These are phyloP conservation scores for Protoeuglena noctilucae DNA, from an alignment of 139 green algal species.

Conservation along the genomic window DNA sequence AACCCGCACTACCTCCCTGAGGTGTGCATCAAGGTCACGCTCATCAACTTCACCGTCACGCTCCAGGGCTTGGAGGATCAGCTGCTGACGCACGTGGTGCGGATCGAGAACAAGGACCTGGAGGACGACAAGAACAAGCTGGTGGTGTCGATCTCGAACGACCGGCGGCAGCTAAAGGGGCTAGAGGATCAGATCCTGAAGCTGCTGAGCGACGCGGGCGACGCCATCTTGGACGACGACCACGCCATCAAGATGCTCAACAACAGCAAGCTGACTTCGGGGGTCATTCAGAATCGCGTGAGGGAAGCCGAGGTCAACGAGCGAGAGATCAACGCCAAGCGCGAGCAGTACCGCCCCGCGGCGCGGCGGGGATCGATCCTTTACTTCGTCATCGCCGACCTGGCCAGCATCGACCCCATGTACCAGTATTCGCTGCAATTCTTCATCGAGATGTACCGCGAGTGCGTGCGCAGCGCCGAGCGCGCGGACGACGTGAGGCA, in stretches of 20 bases:
- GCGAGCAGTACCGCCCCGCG: conserved; percentile 56
- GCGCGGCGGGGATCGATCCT: conserved; percentile 40
- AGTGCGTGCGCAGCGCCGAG: conserved; percentile 50
- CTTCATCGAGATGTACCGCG: conserved; percentile 58
- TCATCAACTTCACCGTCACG: conserved; percentile 77
- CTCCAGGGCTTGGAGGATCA: conserved; percentile 62
- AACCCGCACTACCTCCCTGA: conserved; percentile 76
- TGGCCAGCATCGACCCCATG: conserved; percentile 64
- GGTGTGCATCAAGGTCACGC: conserved; percentile 61
- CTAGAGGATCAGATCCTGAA: conserved; percentile 70
- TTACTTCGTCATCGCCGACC: conserved; percentile 64
- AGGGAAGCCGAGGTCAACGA: conserved; percentile 66
- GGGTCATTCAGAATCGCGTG: conserved; percentile 56
- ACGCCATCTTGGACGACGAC: conserved; percentile 81
- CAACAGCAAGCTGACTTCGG: conserved; percentile 60
- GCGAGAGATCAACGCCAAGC: conserved; percentile 49
- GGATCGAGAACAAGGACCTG: conserved; percentile 49
- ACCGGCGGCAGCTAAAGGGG: conserved; percentile 68
- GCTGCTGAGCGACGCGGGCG: conserved; percentile 62
- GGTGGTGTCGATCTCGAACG: conserved; percentile 50
- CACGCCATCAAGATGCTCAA: conserved; percentile 75
- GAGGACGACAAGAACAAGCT: conserved; percentile 48
- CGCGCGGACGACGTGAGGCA: conserved; percentile 33
- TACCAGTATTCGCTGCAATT: conserved; percentile 51
- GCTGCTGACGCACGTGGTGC: conserved; percentile 62